Evolutionary conservation across 2,329 filamentous ascomycete genomes (phyloP), one percentile per base, ranked within the genome.

Genomic region (Aspergillus pseudoviridinutans): DNA sequence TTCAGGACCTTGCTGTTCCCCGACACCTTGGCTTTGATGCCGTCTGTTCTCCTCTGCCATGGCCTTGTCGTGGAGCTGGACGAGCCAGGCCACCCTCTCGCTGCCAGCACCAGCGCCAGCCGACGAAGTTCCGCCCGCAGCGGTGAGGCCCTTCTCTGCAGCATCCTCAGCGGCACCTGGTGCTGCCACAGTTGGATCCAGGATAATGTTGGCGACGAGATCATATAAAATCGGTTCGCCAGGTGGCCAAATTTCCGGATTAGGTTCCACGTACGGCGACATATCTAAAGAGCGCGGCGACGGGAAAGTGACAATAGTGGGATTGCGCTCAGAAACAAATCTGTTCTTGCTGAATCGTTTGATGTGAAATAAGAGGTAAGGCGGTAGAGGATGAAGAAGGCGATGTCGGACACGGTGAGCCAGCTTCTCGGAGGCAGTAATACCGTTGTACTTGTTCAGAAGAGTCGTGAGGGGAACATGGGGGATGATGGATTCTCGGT

Each of bases 261-360:
- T 91, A 0, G 93, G 92, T 76, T 97, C 91, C 12, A 96, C 91
- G 68, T 94, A 97, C 0, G 92, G 92, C 4, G 87, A 83, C 80
- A 97, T 87, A 72, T 99, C 92, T 8, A 99, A 85, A 46, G 88
- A 85, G 70, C 88, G 84, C 4, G 91, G 84, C 6, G 91, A 88
- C 62, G 93, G 91, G 74, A 97, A 99, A 0, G 93, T 97, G 62
- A 99, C 94, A 68, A 99, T 99, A 9, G 94, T 99, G 1, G 93
- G 94, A 74, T 99, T 99, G 52, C 94, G 89, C 77, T 97, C 93
- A 2, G 89, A 85, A 22, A 99, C 90, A 70, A 99, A 99, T 74
- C 97, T 96, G 80, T 99, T 99, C 64, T 89, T 87, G 65, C 88
- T 91, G 82, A 99, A 99, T 66, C 94, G 91, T 79, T 97, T 97